These are phyloP conservation scores for Amoebophrya sp. DNA, from an alignment of 169 alveolate species.

Conservation along the genomic window DNA sequence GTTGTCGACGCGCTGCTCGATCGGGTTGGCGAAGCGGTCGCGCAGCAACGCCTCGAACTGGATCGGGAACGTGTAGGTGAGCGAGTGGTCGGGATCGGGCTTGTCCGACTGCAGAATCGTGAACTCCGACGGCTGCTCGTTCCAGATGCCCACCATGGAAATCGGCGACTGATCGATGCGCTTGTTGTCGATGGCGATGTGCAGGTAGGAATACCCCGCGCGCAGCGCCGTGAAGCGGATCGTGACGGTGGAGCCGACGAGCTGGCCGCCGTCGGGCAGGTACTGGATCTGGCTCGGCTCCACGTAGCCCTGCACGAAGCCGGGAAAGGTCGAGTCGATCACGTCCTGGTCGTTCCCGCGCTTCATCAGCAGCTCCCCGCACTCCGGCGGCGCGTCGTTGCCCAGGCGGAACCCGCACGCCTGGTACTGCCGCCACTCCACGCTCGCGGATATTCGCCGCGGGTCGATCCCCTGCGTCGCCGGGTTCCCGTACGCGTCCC, in stretches of 20 bases:
- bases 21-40: background rate
- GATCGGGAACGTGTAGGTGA: background rate
- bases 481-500: background rate
- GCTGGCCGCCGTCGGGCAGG: background rate
- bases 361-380: background rate
- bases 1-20: background rate
- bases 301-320: background rate
- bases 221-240: slow-evolving; percentile 3
- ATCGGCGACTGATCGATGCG: background rate
- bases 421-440: background rate
- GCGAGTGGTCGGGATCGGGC: background rate
- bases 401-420: background rate
- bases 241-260: background rate
- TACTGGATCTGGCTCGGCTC: background rate
- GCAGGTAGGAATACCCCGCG: background rate
- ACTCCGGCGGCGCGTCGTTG: background rate
- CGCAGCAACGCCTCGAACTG: background rate
- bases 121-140: background rate
- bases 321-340: background rate
- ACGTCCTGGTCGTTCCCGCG: background rate
- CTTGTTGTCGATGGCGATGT: background rate
- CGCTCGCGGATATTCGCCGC: background rate
- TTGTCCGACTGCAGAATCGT: background rate
- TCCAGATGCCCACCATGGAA: background rate
- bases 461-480: background rate